Evolutionary conservation across 805 yeast species (phyloP).

Genomic region (Kuraishia molischiana): DNA sequence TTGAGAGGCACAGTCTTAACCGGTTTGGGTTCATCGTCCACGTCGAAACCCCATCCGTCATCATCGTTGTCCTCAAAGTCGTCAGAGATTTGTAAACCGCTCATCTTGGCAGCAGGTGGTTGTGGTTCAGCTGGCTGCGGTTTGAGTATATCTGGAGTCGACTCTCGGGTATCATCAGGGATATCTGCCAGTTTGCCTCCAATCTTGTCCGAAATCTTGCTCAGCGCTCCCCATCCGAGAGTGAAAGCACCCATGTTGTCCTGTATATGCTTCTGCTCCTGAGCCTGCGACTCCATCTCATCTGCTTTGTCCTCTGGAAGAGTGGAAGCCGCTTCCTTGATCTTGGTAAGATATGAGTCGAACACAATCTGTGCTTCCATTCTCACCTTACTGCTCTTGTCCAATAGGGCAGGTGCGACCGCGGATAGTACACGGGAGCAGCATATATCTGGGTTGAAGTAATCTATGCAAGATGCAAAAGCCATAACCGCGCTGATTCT

Average conservation of each 20-base stretch:
- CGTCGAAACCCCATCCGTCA: slow-evolving; percentile 21
- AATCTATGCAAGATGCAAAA: slow-evolving; percentile 50
- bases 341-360: slow-evolving; percentile 45
- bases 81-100: neutral
- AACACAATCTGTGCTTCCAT: slow-evolving; percentile 62
- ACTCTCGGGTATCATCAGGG: neutral
- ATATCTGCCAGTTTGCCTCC: slow-evolving; percentile 3
- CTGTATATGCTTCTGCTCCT: slow-evolving; percentile 7
- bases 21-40: slow-evolving; percentile 7
- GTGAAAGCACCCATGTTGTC: slow-evolving; percentile 12
- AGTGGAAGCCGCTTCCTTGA: slow-evolving; percentile 34
- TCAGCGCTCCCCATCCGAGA: slow-evolving; percentile 8
- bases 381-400: slow-evolving; percentile 61
- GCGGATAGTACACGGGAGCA: slow-evolving; percentile 77
- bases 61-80: slow-evolving; percentile 10
- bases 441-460: slow-evolving; percentile 64
- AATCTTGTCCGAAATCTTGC: slow-evolving; percentile 3
- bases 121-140: neutral
- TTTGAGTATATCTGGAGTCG: slow-evolving; percentile 1
- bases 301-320: slow-evolving; percentile 17
- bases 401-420: slow-evolving; percentile 76
- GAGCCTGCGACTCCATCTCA: slow-evolving; percentile 13
- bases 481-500: slow-evolving; percentile 72
- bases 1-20: slow-evolving; percentile 1
- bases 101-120: neutral